Evolutionary conservation across 1,284 basidiomycete species (phyloP), one percentile per base, ranked within the genome.

Genomic region (Lignosus rhinocerotis): DNA sequence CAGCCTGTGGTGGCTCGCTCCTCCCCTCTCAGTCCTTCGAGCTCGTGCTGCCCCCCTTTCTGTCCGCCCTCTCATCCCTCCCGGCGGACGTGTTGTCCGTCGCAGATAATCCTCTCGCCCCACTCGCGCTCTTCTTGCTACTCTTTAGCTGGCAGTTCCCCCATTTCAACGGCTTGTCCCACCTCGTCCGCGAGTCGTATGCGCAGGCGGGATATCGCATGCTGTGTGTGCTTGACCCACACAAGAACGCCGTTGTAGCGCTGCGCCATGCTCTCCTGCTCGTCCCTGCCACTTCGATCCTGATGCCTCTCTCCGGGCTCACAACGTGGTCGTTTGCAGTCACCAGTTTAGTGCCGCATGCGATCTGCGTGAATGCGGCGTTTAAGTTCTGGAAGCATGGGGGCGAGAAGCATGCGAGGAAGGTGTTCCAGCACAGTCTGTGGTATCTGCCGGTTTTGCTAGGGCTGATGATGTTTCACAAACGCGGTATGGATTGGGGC

Each of bases 61-160:
- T 79, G 43, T 63, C 70, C 64, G 65, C 74, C 59, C 60, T 67
- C 17, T 66, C 72, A 16, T 64, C 74, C 59, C 60, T 67, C n/a
- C 66, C 72, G 7, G 53, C 80, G 16, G 82, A 85, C 64, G 45
- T 78, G 17, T 34, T 58, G 6, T 72, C 81, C 25, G 69, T 81
- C 54, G 76, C 87, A 55, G 83, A 91, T 68, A 94, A 92, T 69
- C 87, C 92, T 1, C 83, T 96, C 42, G 85, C 88, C 0, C 86
- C 92, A 0, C 74, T 90, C 55, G 85, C 88, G 2, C 78, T 98
- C 2, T 93, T 91, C 74, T 78, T 86, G 70, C 75, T 98, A 51
- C 83, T 98, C 12, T 99, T 90, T 76, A 92, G 91, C 58, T 99
- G 97, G 97, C 97, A 99, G 72, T 99, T 99, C 74, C 96, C 97